Conservation (phyloP, 192 early-diverging fungal species). For the Piromyces finnis region DNA sequence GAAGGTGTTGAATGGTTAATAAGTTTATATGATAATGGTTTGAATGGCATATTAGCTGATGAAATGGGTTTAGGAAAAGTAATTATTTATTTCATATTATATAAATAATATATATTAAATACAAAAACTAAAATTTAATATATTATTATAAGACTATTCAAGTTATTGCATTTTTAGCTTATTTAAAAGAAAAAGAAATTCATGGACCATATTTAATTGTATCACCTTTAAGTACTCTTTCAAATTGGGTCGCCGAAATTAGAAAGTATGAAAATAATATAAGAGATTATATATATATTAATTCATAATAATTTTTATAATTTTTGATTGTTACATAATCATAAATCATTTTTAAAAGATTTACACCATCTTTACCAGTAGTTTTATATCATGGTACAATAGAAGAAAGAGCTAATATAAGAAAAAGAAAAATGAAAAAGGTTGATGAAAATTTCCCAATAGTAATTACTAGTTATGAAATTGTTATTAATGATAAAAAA, state of each 20-base stretch:
- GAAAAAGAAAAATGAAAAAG: constrained; percentile 34
- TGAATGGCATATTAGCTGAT: constrained; percentile 91
- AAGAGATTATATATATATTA: too few relatives aligned
- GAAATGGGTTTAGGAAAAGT: constrained; percentile 53
- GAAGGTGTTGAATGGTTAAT: constrained; percentile 92
- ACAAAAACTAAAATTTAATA: neutral
- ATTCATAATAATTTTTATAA: too few relatives aligned
- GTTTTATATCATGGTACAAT: constrained; percentile 69
- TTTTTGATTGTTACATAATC: neutral
- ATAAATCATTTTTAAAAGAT: constrained; percentile 17
- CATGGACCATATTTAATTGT: constrained; percentile 82
- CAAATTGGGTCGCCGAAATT: constrained; percentile 88
- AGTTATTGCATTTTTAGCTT: constrained; percentile 76
- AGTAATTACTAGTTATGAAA: constrained; percentile 82
- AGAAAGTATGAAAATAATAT: constrained; percentile 21
- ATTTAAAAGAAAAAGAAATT: constrained; percentile 49
- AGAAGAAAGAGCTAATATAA: constrained; percentile 48
- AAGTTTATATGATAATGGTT: constrained; percentile 83
- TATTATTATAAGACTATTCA: constrained; percentile 54
- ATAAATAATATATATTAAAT: neutral
- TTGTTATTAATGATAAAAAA: constrained; percentile 65
- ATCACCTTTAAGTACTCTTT: constrained; percentile 71
- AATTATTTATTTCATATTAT: too few relatives aligned
- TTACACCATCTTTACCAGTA: constrained; percentile 59
- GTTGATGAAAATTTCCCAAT: constrained; percentile 43